Conservation (phyloP, 164 flowering plant genomes). For the Stephania cephalantha region DNA sequence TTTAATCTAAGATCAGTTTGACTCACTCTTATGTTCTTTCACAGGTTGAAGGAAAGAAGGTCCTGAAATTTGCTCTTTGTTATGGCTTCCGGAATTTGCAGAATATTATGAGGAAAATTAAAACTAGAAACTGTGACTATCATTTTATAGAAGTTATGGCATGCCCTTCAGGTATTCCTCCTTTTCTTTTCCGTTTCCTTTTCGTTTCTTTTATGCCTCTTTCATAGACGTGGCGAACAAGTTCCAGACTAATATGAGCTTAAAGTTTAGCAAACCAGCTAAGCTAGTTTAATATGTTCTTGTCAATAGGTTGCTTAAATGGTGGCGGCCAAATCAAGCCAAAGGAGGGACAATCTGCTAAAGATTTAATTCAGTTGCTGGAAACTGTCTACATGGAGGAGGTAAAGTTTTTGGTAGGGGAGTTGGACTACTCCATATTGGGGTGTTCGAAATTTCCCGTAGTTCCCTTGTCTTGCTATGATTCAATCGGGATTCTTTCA, state of each 20-base stretch:
- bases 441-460: neutral
- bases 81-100: conserved; percentile 96
- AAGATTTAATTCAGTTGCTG: conserved; percentile 60
- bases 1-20: neutral
- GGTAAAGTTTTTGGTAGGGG: conserved; percentile 36
- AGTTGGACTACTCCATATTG: neutral
- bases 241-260: neutral
- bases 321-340: conserved; percentile 97
- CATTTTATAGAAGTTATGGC: conserved; percentile 97
- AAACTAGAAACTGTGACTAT: conserved; percentile 78
- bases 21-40: conserved; percentile 1
- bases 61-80: conserved; percentile 88
- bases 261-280: neutral
- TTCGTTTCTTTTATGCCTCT: neutral
- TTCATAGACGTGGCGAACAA: neutral
- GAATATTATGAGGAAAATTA: conserved; percentile 74
- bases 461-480: neutral
- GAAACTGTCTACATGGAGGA: conserved; percentile 60
- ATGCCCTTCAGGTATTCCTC: conserved; percentile 78
- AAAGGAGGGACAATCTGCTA: conserved; percentile 71
- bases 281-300: neutral
- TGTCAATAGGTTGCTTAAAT: conserved; percentile 78
- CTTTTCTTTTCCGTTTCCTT: neutral
- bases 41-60: conserved; percentile 71
- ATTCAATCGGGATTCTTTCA: neutral